Evolutionary conservation across 305 asterid species (phyloP).

Genomic region (Fraxinus xanthoxyloides): DNA sequence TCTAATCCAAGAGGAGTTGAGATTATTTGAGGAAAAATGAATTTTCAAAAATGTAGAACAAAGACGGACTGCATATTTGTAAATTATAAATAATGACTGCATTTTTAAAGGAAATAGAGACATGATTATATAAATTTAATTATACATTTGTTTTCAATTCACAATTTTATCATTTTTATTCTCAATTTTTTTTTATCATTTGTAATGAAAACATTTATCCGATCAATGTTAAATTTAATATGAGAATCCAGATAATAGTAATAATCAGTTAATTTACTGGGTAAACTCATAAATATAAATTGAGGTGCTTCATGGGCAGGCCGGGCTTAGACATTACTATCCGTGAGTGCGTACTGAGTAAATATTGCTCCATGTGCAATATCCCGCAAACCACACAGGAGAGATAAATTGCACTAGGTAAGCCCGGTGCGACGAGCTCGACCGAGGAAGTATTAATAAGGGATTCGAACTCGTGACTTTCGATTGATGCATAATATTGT

Average conservation of each 20-base stretch:
- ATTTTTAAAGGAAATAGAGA: neutral
- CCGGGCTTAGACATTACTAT: neutral
- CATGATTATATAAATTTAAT: no score
- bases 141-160: neutral
- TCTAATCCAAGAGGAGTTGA: no score
- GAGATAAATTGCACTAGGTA: no score
- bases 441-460: no score
- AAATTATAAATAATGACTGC: neutral
- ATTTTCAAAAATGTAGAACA: neutral
- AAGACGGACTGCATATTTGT: neutral
- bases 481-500: neutral
- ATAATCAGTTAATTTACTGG: neutral
- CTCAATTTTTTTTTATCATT: no score
- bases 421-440: no score
- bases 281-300: neutral
- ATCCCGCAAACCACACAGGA: no score
- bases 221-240: neutral
- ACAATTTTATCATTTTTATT: neutral
- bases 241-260: neutral
- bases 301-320: neutral
- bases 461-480: no score
- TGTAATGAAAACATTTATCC: neutral
- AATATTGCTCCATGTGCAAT: no score
- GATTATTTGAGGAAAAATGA: no score
- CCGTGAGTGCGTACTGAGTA: no score